These are phyloP conservation scores for Triticum aestivum DNA, from an alignment of 176 grass and related monocot genomes.

Conservation along the genomic window IWGSC_CS_RefSeq_v2.1 NC_057810.1:612617475-612617974, in stretches of 20 bases:
- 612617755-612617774: not conserved
- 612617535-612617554: constrained; percentile 6
- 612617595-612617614: not conserved
- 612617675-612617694: constrained; percentile 79
- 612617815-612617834: not conserved
- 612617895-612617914: not conserved
- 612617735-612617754: not conserved
- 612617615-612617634: constrained; percentile 36
- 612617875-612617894: constrained; percentile 12
- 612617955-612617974: not conserved
- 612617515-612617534: constrained; percentile 73
- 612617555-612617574: not conserved
- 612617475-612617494: constrained; percentile 77
- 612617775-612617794: not conserved
- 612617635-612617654: constrained; percentile 93
- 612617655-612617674: constrained; percentile 84
- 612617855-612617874: not conserved
- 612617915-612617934: constrained; percentile 4
- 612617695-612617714: constrained; percentile 81
- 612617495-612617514: constrained; percentile 93
- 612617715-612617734: not conserved
- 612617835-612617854: not conserved
- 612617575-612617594: not conserved
- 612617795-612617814: constrained; percentile 5
- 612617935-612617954: not conserved